Evolutionary conservation across 2,329 filamentous ascomycete species (phyloP).

Genomic region (Aotearoamyces nothofagi): DNA sequence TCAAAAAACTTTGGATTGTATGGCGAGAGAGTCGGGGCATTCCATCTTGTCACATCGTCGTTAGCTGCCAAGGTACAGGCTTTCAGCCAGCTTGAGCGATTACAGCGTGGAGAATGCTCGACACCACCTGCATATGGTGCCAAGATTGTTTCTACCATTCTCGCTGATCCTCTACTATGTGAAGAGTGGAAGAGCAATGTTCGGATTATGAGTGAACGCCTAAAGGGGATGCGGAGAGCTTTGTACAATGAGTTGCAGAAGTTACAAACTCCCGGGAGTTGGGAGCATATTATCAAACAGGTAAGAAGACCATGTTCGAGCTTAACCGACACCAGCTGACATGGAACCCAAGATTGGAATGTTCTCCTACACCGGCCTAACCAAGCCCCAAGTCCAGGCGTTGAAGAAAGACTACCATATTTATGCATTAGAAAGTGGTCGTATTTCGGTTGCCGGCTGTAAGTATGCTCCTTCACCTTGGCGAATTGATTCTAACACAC

Average conservation of each 20-base stretch:
- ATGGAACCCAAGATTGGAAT: constrained; percentile 21
- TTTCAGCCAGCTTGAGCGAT: constrained; percentile 18
- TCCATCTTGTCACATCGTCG: constrained; percentile 13
- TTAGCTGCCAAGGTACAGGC: constrained; percentile 7
- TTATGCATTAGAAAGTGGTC: too few species aligned
- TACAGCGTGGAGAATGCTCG: constrained; percentile 21
- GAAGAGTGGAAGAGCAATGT: constrained; percentile 22
- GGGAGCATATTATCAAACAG: constrained; percentile 23
- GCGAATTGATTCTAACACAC: too few species aligned
- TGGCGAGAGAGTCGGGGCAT: constrained; percentile 17
- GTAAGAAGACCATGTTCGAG: neutral
- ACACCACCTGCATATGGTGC: constrained; percentile 23
- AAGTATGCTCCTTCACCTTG: too few species aligned
- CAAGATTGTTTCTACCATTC: constrained; percentile 19
- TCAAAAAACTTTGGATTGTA: constrained; percentile 41
- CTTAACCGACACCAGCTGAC: neutral
- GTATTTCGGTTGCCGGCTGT: too few species aligned
- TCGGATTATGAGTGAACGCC: constrained; percentile 22
- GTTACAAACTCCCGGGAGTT: constrained; percentile 21
- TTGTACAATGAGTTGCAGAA: constrained; percentile 20
- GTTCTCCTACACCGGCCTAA: constrained; percentile 32
- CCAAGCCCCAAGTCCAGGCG: too few species aligned
- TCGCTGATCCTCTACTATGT: constrained; percentile 14
- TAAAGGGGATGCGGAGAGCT: constrained; percentile 20
- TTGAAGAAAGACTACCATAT: constrained; percentile 2